Percentiles rank a stretch among this genome's conserved stretches.
Conservation (phyloP, 1,139 yeast species). For the Debaryomycetaceae sp. region DNA sequence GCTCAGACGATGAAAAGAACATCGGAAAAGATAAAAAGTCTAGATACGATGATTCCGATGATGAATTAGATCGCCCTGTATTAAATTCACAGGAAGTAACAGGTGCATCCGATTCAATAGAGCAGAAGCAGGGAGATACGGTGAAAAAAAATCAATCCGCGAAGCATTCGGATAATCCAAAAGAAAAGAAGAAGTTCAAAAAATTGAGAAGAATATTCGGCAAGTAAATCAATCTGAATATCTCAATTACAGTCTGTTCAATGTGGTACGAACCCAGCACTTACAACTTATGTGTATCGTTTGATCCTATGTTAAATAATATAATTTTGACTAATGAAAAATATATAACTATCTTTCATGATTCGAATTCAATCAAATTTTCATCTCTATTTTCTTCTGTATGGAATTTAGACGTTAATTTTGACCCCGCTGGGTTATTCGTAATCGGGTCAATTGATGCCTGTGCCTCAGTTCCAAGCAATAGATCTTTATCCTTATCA, state of each 20-base stretch:
- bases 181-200: constrained; percentile 50
- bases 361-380: constrained; percentile 28
- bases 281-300: background rate
- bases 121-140: background rate
- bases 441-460: constrained; percentile 23
- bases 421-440: constrained; percentile 6
- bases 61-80: constrained; percentile 10
- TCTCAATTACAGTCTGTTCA: background rate
- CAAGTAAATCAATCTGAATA: constrained; percentile 14
- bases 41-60: constrained; percentile 22
- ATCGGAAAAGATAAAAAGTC: constrained; percentile 21
- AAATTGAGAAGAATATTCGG: constrained; percentile 64
- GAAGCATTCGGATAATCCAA: constrained; percentile 9
- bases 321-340: background rate
- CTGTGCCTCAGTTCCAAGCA: constrained; percentile 47
- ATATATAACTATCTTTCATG: constrained; percentile 6
- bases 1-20: background rate
- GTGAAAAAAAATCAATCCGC: background rate
- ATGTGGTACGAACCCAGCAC: background rate
- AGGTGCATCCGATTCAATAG: constrained; percentile 15
- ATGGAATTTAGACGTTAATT: constrained; percentile 11
- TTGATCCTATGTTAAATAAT: background rate
- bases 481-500: constrained; percentile 44
- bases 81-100: constrained; percentile 3
- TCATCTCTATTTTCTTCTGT: constrained; percentile 5